Base-by-base conservation (phyloP, 495 filamentous ascomycete genomes). In the Penicillium silybi region DNA sequence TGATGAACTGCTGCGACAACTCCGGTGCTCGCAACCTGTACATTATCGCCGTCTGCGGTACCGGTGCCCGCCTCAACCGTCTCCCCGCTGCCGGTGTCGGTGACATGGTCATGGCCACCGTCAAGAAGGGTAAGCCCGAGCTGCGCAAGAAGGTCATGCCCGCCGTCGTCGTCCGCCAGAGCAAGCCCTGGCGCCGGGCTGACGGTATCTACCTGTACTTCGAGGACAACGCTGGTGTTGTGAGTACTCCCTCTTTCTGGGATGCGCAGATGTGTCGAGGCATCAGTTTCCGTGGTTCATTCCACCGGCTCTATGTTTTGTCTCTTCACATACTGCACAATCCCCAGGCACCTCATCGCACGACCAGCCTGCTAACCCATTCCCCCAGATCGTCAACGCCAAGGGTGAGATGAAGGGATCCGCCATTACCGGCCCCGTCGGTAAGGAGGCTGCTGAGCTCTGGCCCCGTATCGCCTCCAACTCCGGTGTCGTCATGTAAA, bases 361-460 rank as follows among this genome's bases (percentile, higher is more conserved):
- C 29, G 8, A 32, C 29, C 29, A 32, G 1, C 8, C n/a, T 16
- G n/a, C 37, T 23, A 51, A 39, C 15, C 11, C 15, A 3, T 16
- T 34, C 34, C 37, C 44, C 42, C 48, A 95, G 91, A 99, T 97
- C 69, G 95, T 99, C 82, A 99, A 99, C 83, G 90, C 91, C 76
- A 99, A 99, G 86, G 93, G 93, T 79, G 93, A 99, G 81, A 99
- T 99, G 93, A 99, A 99, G 85, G 93, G 93, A 70, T 95, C 89
- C 55, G 93, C 93, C 73, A 97, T 99, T 70, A 99, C 93, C 61
- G 93, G 93, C 51, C 95, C 95, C 49, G 95, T 99, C 71, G 93
- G 95, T 72, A 99, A 98, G 86, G 93, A 98, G 78, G 95, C 93
- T 73, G 93, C 93, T 74, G 93, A 98, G 80, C 84, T 97, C 69